Base-by-base conservation (phyloP, 495 filamentous ascomycete species). In the Aspergillus cavernicola region DNA sequence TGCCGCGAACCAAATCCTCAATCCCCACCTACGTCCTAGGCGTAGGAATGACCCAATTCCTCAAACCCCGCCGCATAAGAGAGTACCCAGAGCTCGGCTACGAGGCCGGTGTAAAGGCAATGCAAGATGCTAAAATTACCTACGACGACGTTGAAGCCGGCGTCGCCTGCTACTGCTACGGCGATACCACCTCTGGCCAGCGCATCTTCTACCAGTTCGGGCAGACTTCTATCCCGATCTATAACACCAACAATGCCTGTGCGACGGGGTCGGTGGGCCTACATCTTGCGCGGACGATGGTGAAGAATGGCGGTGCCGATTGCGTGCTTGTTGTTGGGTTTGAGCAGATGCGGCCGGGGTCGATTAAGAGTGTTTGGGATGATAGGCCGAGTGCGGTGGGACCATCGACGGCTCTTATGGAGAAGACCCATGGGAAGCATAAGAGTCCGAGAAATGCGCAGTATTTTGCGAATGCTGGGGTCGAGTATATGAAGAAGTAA, bases 161-260 rank as follows among this genome's bases (percentile, higher is more conserved):
- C n/a, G 80, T 98, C 10, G 93, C 92, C 1, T 98, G 93, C 77
- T 97, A 96, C 70, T 92, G 89, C 75, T 98, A 95, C 66, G 93
- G 90, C 59, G 93, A 97, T 73, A 88, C 83, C 39, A 96, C 93
- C 41, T 92, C 87, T 59, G 93, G 93, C 29, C 93, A 98, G 78
- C 85, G 93, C 41, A 91, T 96, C 58, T 97, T 98, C 76, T 98
- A 98, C 71, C 93, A 98, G 72, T 96, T 97, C 69, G 93, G 93
- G 68, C 91, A 97, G 84, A 97, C 90, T 22, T 77, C 85, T 56
- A 97, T 96, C 58, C 93, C 93, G 55, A 90, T 97, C 66, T 88
- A 92, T 77, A 97, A 97, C 66, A 89, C 95, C 63, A 96, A 96
- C 80, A 98, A 98, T 77, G 96, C 96, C 74, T 98, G 93, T 77